Base-by-base conservation (phyloP, 2,329 filamentous ascomycete genomes). In the Penicillium sp. region DNA sequence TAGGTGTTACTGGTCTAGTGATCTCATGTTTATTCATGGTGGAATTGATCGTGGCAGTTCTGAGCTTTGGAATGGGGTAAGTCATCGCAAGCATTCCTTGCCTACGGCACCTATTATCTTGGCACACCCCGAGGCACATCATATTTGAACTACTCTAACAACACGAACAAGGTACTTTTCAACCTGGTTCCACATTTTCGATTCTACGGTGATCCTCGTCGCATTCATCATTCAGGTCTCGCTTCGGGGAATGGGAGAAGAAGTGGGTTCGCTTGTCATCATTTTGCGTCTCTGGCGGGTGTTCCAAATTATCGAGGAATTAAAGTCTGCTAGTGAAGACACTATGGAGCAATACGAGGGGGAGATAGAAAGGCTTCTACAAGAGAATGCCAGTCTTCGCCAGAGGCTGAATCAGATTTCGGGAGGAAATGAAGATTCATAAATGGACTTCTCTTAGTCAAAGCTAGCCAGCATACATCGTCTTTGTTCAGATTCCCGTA, bases 221-320 rank as follows among this genome's bases (percentile, higher is more conserved):
- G 85, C 85, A 66, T 90, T 91, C 72, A 72, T 85, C 33, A 80
- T 90, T 58, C 88, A 91, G 68, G 76, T 90, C 24, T 73, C 87
- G 2, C 80, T 88, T 17, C 83, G 84, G 40, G 88, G 88, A 49
- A 87, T 65, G 22, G 58, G 24, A n/a, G 61, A 58, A 22, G 61
- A 63, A 58, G 15, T 70, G 5, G 72, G 73, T 0, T 89, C 86
- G 0, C 79, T 91, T n/a, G 83, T 91, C 53, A 82, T 91, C 30
- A 81, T 90, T 4, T 78, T 91, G 49, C 85, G 89, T 57, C 79
- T 91, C 3, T 90, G 88, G 86, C 83, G 89, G 17, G 83, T 91
- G 49, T 86, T 90, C 72, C 90, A 91, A 78, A 89, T 91, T 56
- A 85, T 89, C 7, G 87, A 91, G 70, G 89, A 91, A 74, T 80